A percentile compares a stretch with the other conserved stretches of the same genome.
phyloP scores from a whole-genome alignment of 1,139 yeast genomes.

The Sugiyamaella paludigena region DNA sequence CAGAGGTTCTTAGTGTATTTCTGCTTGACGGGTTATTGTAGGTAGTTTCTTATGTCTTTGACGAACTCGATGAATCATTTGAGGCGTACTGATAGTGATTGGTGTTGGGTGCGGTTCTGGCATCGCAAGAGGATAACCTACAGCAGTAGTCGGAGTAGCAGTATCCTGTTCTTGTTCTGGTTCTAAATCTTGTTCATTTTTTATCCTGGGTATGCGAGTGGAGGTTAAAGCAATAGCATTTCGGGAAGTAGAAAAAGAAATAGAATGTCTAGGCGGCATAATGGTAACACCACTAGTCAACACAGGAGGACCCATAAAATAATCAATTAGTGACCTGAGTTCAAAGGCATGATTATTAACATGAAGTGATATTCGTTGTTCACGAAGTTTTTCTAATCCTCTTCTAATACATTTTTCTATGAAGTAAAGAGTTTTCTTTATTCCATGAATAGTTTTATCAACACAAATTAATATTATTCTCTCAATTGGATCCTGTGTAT shows the following conservation, averaged over 20 bases:
- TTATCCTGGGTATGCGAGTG: no score
- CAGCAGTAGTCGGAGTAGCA: not conserved
- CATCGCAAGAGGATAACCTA: not conserved
- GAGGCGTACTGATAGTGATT: not conserved
- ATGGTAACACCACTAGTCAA: no score
- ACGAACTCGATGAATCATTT: no score
- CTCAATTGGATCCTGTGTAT: not conserved
- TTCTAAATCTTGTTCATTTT: no score
- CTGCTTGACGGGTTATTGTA: no score
- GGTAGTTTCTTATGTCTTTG: no score
- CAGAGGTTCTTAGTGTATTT: no score
- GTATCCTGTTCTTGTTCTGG: no score
- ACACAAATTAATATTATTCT: not conserved
- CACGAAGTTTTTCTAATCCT: conserved; percentile 1
- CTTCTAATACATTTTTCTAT: not conserved
- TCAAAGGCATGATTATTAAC: conserved; percentile 1
- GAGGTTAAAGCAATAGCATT: no score
- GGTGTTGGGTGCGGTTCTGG: not conserved
- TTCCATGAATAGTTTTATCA: not conserved
- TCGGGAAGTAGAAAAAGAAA: no score
- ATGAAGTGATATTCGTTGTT: conserved; percentile 1
- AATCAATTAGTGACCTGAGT: not conserved
- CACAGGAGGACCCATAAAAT: not conserved
- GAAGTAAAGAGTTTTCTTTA: not conserved
- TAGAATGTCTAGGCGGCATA: no score